Base-by-base conservation (phyloP, 1,139 yeast species). In the Williopsis jadinii region DNA sequence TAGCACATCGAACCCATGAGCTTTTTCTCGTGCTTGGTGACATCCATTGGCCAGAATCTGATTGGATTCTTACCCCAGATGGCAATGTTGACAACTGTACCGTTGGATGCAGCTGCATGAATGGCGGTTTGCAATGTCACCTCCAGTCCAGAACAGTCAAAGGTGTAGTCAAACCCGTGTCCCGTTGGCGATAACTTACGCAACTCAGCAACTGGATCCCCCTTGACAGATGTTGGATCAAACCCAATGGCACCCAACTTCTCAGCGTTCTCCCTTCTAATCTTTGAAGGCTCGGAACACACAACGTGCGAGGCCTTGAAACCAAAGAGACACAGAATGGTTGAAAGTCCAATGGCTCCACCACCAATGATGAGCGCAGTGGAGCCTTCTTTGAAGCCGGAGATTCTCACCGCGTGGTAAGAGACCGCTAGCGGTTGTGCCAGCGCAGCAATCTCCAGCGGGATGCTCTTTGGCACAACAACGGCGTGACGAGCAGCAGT, bases 311-410 rank as follows among this genome's bases (percentile, higher is more conserved):
- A 54, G 4, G 68, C 70, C 27, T 63, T 61, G 42, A 68, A 65
- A 3, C 74, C 76, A 46, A 68, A 66, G 39, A 71, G 61, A 3
- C 73, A 71, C 36, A 72, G 58, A 10, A 71, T 61, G 2, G 75
- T 68, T n/a, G 74, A 65, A 30, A 73, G 56, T 2, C 78, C 78
- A 49, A 73, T 71, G 9, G 77, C 75, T 8, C 78, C 78, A 32
- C 71, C 73, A 13, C 77, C 75, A 13, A 72, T 52, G 31, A 73
- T 63, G 37, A 70, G 52, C 9, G 73, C 75, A n/a, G 65, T 53
- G 26, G 63, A 60, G 9, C 73, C 73, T n/a, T 53, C 55, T 43
- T 58, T 46, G 42, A 68, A 62, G 9, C 56, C 54, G 1, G 75
- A 59, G 5, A 66, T 60, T 38, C 64, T 56, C 8, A 69, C 71